Evolutionary conservation across 208 protist genomes (phyloP), one percentile per base, ranked within the genome.

Genomic region (Leishmania lainsoni): DNA sequence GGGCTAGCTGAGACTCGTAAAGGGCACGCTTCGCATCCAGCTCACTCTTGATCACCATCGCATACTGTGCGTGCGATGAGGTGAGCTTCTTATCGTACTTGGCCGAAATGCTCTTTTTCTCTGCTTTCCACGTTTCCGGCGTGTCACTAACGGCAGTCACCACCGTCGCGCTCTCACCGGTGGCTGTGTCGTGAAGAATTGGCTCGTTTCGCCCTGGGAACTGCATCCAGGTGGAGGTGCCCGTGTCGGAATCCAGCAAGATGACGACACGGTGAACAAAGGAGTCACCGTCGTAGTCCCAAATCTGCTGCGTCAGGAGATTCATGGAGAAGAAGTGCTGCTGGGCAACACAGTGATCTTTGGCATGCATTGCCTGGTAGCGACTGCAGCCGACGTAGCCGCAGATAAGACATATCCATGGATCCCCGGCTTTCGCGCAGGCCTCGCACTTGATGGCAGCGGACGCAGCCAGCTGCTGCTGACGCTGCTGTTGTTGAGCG

Each of bases 351-450:
- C 86, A 97, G 85, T 98, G 96, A 0, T 96, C 88, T 71, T 90
- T 91, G 65, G 95, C 95, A 84, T 98, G 96, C 90, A 92, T 94
- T n/a, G 87, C 91, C 66, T 96, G 93, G 81, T 98, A 98, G 12
- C 96, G 87, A 80, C 95, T 96, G 80, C 96, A 98, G n/a, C 96
- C 96, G 3, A 97, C 92, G 84, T 95, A 98, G 42, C 94, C 94
- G 85, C 96, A 98, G n/a, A 97, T 81, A 29, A 98, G 76, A 78
- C 96, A 98, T 66, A 97, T 91, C 96, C 96, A 98, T 48, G 93
- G 91, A 75, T 98, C 95, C 5, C 90, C 90, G 6, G 85, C 68
- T 61, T 92, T 83, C 0, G 89, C 77, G 81, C 95, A 98, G 29
- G 85, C 88, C 78, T 92, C 81, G 85, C 95, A 98, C 69, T 81